Base-by-base conservation (phyloP, 2,329 filamentous ascomycete genomes). In the Geosmithia morbida region DNA sequence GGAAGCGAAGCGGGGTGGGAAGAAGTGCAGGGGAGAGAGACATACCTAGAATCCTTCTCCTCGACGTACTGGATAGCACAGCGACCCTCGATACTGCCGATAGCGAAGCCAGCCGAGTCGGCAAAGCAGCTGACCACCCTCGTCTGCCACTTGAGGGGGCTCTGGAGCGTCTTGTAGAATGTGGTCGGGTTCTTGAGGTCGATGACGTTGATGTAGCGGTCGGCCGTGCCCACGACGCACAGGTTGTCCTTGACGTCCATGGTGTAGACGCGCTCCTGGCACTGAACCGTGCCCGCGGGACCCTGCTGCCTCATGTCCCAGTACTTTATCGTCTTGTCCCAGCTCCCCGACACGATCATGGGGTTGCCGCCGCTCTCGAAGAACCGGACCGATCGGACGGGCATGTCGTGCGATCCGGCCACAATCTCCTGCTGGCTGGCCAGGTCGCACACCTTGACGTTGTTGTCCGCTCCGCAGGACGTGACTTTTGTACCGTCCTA, bases 51-150 rank as follows among this genome's bases (percentile, higher is more conserved):
- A 61, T 98, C 88, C 66, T 96, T 96, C 42, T 98, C 92, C 58
- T 98, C 90, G 37, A 96, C 87, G 58, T 98, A 97, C 62, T 98
- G 92, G 53, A 98, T 98, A 2, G 92, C 92, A 63, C 92, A 98
- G 48, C 92, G 84, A 29, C 92, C 92, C 64, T 98, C 92, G 57
- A 98, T 95, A 61, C 87, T 94, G 48, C 92, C 92, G 46, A 98
- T 86, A 1, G 92, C 92, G 59, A 94, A 98, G 6, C 92, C 92
- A 1, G 81, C 81, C 7, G 87, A 85, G 61, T 98, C 90, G 14
- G 83, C 81, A 63, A 98, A 98, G 70, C 90, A 97, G 68, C 85
- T 92, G 46, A 97, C 86, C 13, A 94, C 87, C 49, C 90, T 75
- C 2, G 92, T 98, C 73, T 98, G 92, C 87, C 89, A 98, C 69